A percentile compares a stretch with the other conserved stretches of the same genome.
Evolutionary conservation across 2,329 filamentous ascomycete species (phyloP).

Genomic region (Paracoccidioides lutzii): DNA sequence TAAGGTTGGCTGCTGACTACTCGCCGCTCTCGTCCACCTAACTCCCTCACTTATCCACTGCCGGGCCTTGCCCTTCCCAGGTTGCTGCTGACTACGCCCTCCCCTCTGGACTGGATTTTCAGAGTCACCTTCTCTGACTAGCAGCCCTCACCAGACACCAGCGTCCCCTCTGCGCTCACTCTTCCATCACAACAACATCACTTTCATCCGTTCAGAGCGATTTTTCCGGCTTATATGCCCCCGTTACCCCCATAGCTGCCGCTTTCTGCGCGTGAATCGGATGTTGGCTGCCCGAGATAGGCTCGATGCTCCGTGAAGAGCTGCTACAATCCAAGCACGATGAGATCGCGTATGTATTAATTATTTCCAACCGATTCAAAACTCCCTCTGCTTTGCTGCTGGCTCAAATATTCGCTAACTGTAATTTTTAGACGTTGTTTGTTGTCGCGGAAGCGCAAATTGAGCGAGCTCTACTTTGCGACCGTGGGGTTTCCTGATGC

Average conservation of each 20-base stretch:
- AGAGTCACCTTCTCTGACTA: neutral
- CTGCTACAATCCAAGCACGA: conserved; percentile 38
- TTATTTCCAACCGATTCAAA: conserved; percentile 19
- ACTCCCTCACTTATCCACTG: neutral
- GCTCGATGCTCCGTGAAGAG: conserved; percentile 39
- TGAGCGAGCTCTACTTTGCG: conserved; percentile 77
- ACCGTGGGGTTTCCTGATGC: conserved; percentile 44
- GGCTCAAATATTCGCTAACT: conserved; percentile 24
- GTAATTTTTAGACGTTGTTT: conserved; percentile 41
- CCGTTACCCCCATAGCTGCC: conserved; percentile 25
- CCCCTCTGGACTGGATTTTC: neutral
- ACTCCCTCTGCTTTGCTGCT: conserved; percentile 9
- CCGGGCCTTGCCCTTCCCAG: too few species aligned
- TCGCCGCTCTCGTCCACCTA: neutral
- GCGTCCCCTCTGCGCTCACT: conserved; percentile 19
- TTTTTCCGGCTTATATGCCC: conserved; percentile 33
- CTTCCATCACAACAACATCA: conserved; percentile 27
- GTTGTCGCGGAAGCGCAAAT: conserved; percentile 78
- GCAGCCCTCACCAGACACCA: neutral
- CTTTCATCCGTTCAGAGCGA: conserved; percentile 34
- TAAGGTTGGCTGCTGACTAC: too few species aligned
- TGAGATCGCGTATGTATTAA: conserved; percentile 38
- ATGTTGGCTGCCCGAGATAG: conserved; percentile 36
- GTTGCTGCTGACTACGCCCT: neutral
- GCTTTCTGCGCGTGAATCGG: conserved; percentile 37